Percentiles rank a stretch among this genome's conserved stretches.
These are phyloP conservation scores for Nothomitra cinnamomea DNA, from an alignment of 2,329 filamentous ascomycete species.

Conservation along the genomic window DNA sequence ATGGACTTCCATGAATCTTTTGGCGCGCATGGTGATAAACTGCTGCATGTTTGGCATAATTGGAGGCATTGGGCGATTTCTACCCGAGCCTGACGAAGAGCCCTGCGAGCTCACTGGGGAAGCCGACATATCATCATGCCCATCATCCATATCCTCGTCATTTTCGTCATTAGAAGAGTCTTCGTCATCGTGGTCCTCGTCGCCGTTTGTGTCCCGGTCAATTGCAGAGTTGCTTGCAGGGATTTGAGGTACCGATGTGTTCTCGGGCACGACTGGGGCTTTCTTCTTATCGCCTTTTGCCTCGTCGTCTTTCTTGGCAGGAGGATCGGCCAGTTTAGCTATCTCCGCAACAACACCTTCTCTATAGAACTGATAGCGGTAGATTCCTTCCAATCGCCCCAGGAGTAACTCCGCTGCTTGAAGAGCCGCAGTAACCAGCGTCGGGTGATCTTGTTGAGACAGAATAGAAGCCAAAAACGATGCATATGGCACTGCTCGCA, in stretches of 20 bases:
- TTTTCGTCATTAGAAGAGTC: conserved; percentile 35
- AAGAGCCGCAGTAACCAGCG: conserved; percentile 69
- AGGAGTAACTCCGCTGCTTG: conserved; percentile 82
- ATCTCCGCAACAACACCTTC: conserved; percentile 94
- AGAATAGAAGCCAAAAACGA: conserved; percentile 91
- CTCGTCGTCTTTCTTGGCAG: conserved; percentile 11
- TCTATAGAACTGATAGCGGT: conserved; percentile 90
- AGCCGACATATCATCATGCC: conserved; percentile 44
- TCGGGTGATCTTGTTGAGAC: conserved; percentile 84
- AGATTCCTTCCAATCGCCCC: conserved; percentile 68
- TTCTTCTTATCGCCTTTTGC: conserved; percentile 1
- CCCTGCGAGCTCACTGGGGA: conserved; percentile 50
- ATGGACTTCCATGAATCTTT: conserved; percentile 68
- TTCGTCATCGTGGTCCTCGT: conserved; percentile 21
- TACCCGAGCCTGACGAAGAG: conserved; percentile 36
- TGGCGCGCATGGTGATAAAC: conserved; percentile 59
- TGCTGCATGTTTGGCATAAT: conserved; percentile 43
- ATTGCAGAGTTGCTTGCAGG: background rate
- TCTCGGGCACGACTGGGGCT: background rate
- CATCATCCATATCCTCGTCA: conserved; percentile 30
- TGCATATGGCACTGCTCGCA: conserved; percentile 80
- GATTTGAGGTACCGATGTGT: background rate
- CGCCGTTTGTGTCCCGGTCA: background rate
- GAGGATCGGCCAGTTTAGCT: conserved; percentile 48
- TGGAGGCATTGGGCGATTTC: conserved; percentile 21